phyloP scores from a whole-genome alignment of 176 grass and related monocot genomes.

The Oryza meyeriana region DNA sequence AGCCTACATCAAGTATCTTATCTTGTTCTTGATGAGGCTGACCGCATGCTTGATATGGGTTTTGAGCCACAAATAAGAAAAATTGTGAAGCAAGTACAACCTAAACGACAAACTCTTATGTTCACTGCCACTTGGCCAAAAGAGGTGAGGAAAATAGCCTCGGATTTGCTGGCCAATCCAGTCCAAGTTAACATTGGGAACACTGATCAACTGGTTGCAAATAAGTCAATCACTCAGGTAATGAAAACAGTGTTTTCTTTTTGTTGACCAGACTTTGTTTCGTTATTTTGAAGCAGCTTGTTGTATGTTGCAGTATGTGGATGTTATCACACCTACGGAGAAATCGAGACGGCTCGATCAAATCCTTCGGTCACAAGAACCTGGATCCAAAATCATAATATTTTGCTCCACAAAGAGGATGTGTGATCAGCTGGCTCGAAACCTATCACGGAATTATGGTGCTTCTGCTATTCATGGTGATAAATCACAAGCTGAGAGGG shows the following conservation, averaged over 20 bases:
- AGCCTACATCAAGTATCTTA: constrained; percentile 67
- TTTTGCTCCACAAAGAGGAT: constrained; percentile 99
- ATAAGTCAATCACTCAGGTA: constrained; percentile 93
- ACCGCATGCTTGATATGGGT: constrained; percentile 98
- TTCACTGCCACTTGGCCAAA: constrained; percentile 94
- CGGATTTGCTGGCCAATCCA: constrained; percentile 64
- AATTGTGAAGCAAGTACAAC: constrained; percentile 74
- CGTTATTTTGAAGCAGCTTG: constrained; percentile 20
- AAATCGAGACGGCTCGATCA: constrained; percentile 80
- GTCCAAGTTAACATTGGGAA: constrained; percentile 91
- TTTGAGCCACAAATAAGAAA: constrained; percentile 95
- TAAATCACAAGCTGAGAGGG: constrained; percentile 91
- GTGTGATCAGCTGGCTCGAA: constrained; percentile 78
- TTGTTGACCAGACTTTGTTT: constrained; percentile 6
- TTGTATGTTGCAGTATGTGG: constrained; percentile 55
- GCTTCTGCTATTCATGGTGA: constrained; percentile 94
- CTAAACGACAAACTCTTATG: constrained; percentile 83
- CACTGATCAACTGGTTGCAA: constrained; percentile 75
- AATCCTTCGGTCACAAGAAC: constrained; percentile 72
- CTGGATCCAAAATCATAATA: constrained; percentile 85
- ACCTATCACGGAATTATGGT: constrained; percentile 53
- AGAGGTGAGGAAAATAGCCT: constrained; percentile 79
- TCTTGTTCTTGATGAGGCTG: constrained; percentile 88
- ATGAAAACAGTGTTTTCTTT: not conserved
- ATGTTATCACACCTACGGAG: constrained; percentile 65